Conservation (phyloP, 176 grass and related monocot genomes). For the Olyra latifolia region DNA sequence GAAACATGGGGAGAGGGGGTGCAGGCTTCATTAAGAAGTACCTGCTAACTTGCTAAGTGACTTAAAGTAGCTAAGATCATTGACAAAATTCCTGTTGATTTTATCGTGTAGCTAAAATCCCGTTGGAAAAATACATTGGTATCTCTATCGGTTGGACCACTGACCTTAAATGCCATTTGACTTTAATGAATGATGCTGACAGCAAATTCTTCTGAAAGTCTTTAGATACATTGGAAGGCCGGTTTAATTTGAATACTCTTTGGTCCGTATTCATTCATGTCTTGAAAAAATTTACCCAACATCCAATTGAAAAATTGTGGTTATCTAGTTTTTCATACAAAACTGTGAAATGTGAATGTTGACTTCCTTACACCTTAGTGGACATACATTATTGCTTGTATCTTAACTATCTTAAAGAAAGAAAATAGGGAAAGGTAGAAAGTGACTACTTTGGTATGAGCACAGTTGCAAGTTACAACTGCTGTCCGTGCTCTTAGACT, state of each 20-base stretch:
- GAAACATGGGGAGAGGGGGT: not conserved
- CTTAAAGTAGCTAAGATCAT: conserved; percentile 12
- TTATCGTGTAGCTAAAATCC: conserved; percentile 5
- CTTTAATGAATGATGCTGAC: not conserved
- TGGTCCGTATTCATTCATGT: not conserved
- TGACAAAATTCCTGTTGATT: not conserved
- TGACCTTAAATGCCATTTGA: conserved; percentile 18
- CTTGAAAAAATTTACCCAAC: not conserved
- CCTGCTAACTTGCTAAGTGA: conserved; percentile 23
- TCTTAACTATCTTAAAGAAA: not conserved
- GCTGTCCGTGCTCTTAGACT: not conserved
- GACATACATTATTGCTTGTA: not conserved
- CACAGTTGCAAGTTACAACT: not conserved
- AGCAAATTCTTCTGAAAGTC: conserved; percentile 24
- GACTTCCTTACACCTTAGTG: not conserved
- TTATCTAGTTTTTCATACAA: not conserved
- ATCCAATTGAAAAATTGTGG: not conserved
- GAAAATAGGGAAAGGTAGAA: not conserved
- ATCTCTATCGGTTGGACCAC: conserved; percentile 21
- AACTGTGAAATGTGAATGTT: not conserved
- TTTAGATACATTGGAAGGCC: conserved; percentile 14
- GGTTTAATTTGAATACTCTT: conserved; percentile 36
- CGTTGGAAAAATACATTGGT: conserved; percentile 5
- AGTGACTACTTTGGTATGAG: not conserved
- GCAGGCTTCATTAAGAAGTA: not conserved